Percentiles rank a stretch among this genome's conserved stretches.
Evolutionary conservation across 148 eudicot species (phyloP).

Genomic region (Heliamphora exappendiculata): DNA sequence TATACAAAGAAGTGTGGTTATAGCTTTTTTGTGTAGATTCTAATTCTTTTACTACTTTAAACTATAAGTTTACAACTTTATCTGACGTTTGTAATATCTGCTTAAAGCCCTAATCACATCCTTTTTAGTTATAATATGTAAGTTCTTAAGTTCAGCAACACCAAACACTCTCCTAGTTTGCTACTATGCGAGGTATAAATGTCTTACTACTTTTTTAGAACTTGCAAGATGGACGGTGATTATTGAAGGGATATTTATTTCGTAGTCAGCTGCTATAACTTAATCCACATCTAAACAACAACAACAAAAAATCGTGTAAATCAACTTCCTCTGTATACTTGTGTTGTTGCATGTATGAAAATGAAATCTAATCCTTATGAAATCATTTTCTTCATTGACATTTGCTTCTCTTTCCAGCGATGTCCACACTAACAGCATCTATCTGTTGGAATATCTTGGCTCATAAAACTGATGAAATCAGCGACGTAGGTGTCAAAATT

Average conservation of each 20-base stretch:
- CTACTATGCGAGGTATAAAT: neutral
- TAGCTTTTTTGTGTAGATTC: too few relatives aligned
- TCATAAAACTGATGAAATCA: conserved; percentile 81
- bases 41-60: too few relatives aligned
- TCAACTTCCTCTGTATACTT: neutral
- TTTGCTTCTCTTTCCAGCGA: conserved; percentile 43
- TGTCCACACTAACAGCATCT: conserved; percentile 63
- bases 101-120: too few relatives aligned
- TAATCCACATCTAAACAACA: neutral
- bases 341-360: neutral
- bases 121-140: too few relatives aligned
- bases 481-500: conserved; percentile 73
- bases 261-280: neutral
- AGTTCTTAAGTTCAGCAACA: too few relatives aligned
- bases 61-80: too few relatives aligned
- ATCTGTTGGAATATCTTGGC: conserved; percentile 93
- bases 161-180: too few relatives aligned
- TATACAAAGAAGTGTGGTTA: too few relatives aligned
- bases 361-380: neutral
- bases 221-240: neutral
- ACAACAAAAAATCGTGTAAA: neutral
- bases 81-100: too few relatives aligned
- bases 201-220: neutral
- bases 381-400: neutral
- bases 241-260: neutral